Base-by-base conservation (phyloP, 257 asterid species). In the Nicotiana obtusifolia region DNA sequence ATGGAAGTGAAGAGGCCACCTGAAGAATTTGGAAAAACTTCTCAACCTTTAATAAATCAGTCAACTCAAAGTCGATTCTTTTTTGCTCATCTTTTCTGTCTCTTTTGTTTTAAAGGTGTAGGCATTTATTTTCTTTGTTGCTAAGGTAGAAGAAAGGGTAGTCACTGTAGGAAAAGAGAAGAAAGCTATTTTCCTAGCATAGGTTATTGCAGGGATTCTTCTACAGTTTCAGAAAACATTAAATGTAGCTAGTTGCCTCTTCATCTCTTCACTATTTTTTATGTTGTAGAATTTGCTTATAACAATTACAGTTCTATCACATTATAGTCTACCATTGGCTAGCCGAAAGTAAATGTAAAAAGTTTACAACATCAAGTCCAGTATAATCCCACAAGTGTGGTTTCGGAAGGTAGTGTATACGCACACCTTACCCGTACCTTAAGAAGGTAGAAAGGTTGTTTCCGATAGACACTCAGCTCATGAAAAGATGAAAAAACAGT, bases 1-100 rank as follows among this genome's bases (percentile, higher is more conserved):
- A 90, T 87, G 94, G 98, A 94, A 83, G 97, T 94, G 80, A 94
- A 92, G 90, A 90, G 95, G 68, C 85, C 88, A 47, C 93, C 91
- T 0, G 92, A 89, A 86, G 97, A 92, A 53, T 83, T 85, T 15
- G 97, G 89, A 76, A 92, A 94, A 83, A 91, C 97, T 53, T 92
- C 93, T 84, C 98, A 94, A 87, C 98, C 97, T 28, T 80, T 94
- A 53, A 91, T 94, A 59, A 94, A 94, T 79, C 97, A 92, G 62
- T 88, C 94, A 17, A 84, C 84, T 81, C 94, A 90, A 22, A 85
- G 90, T 83, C 91, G 85, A 91, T 88, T 80, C 53, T 26, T 78
- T 80, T 59, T 0, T 17, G n/a, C 5, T 68, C 47, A 49, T 30
- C 41, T 7, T 56, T n/a, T 37, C 54, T n/a, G 64, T 47, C 85